Conservation (phyloP, 352 stramenopile genomes). For the Pythium brassicae region DNA sequence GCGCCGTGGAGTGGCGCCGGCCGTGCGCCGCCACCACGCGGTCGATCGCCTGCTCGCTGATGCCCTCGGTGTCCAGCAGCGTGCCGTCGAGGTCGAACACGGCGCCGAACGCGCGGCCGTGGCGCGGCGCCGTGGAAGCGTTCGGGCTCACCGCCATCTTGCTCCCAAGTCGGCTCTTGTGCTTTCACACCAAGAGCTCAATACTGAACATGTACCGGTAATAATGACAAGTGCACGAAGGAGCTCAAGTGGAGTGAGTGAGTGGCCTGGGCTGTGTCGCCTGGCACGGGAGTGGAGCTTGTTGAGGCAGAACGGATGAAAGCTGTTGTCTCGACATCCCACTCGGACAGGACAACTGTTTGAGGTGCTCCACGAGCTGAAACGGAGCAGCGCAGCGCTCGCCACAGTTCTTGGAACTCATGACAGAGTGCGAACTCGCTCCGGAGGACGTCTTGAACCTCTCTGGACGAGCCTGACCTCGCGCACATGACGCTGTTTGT, state of each 20-base stretch:
- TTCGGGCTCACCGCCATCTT: neutral
- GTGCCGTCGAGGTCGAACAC: conserved; percentile 87
- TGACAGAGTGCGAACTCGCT: conserved; percentile 22
- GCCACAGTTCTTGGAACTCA: conserved; percentile 25
- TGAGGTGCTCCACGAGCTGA: conserved; percentile 22
- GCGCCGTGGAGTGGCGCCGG: conserved; percentile 46
- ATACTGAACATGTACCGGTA: too few relatives aligned
- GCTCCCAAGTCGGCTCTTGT: too few relatives aligned
- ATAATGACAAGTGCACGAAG: too few relatives aligned
- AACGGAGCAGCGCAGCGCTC: conserved; percentile 26
- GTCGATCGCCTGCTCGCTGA: conserved; percentile 60
- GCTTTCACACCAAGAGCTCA: neutral
- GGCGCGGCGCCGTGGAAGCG: conserved; percentile 3
- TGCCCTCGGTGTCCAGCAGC: conserved; percentile 73
- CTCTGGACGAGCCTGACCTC: conserved; percentile 19
- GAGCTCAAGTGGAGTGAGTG: too few relatives aligned
- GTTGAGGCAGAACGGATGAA: too few relatives aligned
- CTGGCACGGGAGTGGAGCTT: too few relatives aligned
- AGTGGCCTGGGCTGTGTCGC: too few relatives aligned
- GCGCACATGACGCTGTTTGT: neutral
- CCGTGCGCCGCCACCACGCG: conserved; percentile 48
- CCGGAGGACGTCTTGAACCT: conserved; percentile 19
- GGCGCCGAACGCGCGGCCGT: conserved; percentile 25
- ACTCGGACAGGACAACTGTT: conserved; percentile 15
- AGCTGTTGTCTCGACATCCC: too few relatives aligned